Evolutionary conservation across 352 stramenopile genomes (phyloP), one percentile per base, ranked within the genome.

Genomic region (Phytophthora pinifolia): DNA sequence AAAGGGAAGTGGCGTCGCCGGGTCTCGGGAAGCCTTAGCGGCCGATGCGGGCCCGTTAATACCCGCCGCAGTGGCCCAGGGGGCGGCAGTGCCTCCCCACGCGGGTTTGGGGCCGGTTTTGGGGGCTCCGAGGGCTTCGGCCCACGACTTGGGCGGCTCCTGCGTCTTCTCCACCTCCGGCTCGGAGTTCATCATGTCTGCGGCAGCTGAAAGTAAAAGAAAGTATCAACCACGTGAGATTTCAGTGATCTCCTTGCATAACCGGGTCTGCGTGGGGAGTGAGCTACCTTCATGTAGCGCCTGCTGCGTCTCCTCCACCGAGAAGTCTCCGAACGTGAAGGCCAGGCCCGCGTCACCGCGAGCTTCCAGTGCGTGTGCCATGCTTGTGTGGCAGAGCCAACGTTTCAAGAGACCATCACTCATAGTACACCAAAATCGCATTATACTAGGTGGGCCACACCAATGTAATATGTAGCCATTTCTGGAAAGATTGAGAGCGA

Each of bases 261-360:
- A 49, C 17, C 18, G 12, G 49, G 50, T 43, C 50, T 50, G 8
- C 6, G 32, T 34, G 22, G 22, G 22, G 22, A 27, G 22, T 27
- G 22, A 27, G 22, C 2, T 60, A 88, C 77, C 73, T 56, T 78
- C 56, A 34, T 75, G 59, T 25, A 86, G 51, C 43, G 67, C 66
- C 12, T 67, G 54, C 41, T 78, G 55, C 13, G 74, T 85, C 47
- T 93, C 83, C 59, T 88, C 83, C 8, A 74, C 22, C 14, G 83
- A 87, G 32, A 94, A 94, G 51, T 94, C 83, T 31, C 83, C 83
- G 47, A 93, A 93, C 42, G 65, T 86, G 65, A 92, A 83, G 29
- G 76, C 53, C 37, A 74, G 38, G 25, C 50, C 52, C 15, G 46
- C 50, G 60, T 50, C 35, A 15, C 27, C 44, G 6, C 18, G 32